These are phyloP conservation scores for Chytriomyces sp. DNA, from an alignment of 192 early-diverging fungal genomes.

Conservation along the genomic window DNA sequence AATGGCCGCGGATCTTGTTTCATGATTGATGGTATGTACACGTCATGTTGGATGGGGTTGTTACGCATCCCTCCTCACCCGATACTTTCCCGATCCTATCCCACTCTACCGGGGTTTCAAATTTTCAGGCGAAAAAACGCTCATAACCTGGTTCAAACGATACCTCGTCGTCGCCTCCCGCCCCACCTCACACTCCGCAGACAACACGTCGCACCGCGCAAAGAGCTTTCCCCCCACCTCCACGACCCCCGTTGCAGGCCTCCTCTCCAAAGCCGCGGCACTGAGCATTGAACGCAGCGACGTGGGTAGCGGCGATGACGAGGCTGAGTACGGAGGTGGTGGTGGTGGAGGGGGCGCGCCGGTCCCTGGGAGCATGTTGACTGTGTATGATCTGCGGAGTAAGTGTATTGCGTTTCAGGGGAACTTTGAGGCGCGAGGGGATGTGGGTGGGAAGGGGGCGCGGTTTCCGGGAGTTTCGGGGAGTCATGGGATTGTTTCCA, in stretches of 20 bases:
- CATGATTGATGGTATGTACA: slow-evolving; percentile 77
- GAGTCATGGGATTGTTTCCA: slow-evolving; percentile 45
- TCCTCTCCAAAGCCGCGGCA: background rate
- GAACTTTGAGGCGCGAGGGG: slow-evolving; percentile 65
- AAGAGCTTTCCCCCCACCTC: background rate
- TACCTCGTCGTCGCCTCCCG: slow-evolving; percentile 74
- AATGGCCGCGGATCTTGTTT: slow-evolving; percentile 93
- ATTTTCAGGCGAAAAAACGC: slow-evolving; percentile 63
- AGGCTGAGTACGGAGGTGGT: background rate
- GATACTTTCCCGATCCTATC: slow-evolving; percentile 41
- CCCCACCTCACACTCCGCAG: slow-evolving; percentile 4
- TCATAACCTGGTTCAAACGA: slow-evolving; percentile 69
- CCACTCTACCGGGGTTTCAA: too few species aligned
- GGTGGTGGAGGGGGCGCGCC: background rate
- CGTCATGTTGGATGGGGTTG: too few species aligned
- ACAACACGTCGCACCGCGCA: slow-evolving; percentile 10
- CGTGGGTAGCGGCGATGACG: background rate
- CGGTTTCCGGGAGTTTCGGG: slow-evolving; percentile 1
- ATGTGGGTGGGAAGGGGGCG: slow-evolving; percentile 12
- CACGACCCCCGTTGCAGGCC: background rate
- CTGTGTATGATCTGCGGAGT: slow-evolving; percentile 88
- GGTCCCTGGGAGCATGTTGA: slow-evolving; percentile 52
- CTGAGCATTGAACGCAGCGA: background rate
- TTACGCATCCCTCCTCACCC: slow-evolving; percentile 15
- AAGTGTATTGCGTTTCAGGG: slow-evolving; percentile 90